Conservation (phyloP, 345 rosid genomes). For the Hibiscus mutabilis region DNA sequence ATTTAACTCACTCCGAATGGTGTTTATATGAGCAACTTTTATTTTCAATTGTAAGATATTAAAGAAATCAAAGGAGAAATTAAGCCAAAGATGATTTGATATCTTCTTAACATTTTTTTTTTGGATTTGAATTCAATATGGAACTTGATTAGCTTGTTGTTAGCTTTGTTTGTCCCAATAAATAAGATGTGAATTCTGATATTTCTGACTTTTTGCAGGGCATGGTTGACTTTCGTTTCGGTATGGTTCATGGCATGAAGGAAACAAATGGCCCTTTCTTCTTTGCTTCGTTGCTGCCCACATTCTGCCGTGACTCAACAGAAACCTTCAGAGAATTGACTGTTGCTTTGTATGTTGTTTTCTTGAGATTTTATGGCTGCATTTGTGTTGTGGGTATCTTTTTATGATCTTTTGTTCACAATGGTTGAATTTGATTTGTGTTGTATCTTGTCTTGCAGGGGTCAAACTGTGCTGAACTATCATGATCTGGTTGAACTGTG, state of each 20-base stretch:
- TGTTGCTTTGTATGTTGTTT: conserved; percentile 8
- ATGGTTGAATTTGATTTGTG: not conserved
- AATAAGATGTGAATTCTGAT: conserved; percentile 1
- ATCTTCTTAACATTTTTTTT: not conserved
- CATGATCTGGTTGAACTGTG: conserved; percentile 1
- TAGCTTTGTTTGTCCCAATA: not conserved
- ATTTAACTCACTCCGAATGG: not conserved
- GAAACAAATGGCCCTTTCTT: conserved; percentile 8
- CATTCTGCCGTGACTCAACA: conserved; percentile 10
- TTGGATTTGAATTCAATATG: not conserved
- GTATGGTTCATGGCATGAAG: conserved; percentile 1
- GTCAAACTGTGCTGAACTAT: conserved; percentile 5
- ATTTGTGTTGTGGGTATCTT: not conserved
- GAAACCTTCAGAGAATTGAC: conserved; percentile 14
- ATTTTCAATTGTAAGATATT: not conserved
- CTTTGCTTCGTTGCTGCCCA: conserved; percentile 11
- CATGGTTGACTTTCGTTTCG: conserved; percentile 10
- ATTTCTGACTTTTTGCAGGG: conserved; percentile 11
- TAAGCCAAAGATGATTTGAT: not conserved
- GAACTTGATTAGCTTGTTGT: not conserved
- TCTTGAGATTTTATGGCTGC: not conserved
- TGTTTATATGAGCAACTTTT: not conserved
- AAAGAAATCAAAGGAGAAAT: not conserved
- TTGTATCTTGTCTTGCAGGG: conserved; percentile 11
- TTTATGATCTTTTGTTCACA: not conserved